Evolutionary conservation across 805 yeast genomes (phyloP), one percentile per base, ranked within the genome.

Genomic region (Candida suzukii): DNA sequence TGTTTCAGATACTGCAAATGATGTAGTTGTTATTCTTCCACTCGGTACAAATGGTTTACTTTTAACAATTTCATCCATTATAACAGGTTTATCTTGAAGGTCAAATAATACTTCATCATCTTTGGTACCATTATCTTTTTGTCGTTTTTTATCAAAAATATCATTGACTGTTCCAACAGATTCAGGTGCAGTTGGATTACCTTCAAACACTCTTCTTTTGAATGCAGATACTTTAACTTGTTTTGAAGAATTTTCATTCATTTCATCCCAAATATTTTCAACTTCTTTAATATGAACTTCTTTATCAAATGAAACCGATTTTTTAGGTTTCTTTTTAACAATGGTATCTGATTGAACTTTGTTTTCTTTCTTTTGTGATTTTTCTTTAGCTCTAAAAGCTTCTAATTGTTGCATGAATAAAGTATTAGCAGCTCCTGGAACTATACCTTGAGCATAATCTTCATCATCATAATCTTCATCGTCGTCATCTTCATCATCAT

Each of bases 271-370:
- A 3, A 78, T 64, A 47, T 77, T 74, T 38, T 76, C 83, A 37
- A 82, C 68, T 42, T 77, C 78, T 46, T 78, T 80, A 11, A 83
- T 71, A 35, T 78, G 74, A 26, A 78, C 63, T 2, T 61, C 61
- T 1, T 67, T 66, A 0, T 79, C 67, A 60, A 81, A 82, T 16
- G 70, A 57, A 10, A 82, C 87, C 2, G 73, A 59, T 49, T 76
- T 78, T 17, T 19, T 36, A 5, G n/a, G 27, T 22, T 30, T 39
- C 38, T 24, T 3, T 20, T 40, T 44, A n/a, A n/a, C n/a, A n/a
- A n/a, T n/a, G n/a, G n/a, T n/a, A n/a, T n/a, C n/a, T n/a, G n/a
- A n/a, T n/a, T n/a, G n/a, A n/a, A n/a, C n/a, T n/a, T n/a, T n/a
- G n/a, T n/a, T n/a, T n/a, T n/a, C n/a, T 18, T 35, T 21, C n/a